Conservation (phyloP, 768 basidiomycete genomes). For the Kwoniella newhampshirensis region DNA sequence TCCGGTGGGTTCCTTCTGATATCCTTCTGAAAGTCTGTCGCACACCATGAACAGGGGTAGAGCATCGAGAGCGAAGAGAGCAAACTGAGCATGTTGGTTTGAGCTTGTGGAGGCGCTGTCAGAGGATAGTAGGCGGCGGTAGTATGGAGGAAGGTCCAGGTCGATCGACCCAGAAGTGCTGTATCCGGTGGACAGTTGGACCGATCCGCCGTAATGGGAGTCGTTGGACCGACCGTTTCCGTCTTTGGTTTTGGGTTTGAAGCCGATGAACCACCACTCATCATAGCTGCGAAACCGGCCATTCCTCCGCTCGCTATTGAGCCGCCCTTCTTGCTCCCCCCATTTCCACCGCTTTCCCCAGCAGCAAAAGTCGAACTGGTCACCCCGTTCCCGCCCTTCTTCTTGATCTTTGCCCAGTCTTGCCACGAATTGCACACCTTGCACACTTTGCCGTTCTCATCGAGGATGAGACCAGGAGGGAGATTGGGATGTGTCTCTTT, state of each 20-base stretch:
- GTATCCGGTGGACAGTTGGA: slow-evolving; percentile 84
- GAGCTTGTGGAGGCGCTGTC: slow-evolving; percentile 70
- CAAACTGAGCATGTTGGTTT: slow-evolving; percentile 78
- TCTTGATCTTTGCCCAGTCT: slow-evolving; percentile 38
- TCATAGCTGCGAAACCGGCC: slow-evolving; percentile 45
- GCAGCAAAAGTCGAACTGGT: slow-evolving; percentile 53
- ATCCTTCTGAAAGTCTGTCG: slow-evolving; percentile 73
- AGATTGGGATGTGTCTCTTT: slow-evolving; percentile 53
- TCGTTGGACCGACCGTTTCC: not conserved
- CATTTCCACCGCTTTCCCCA: slow-evolving; percentile 69
- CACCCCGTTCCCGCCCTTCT: slow-evolving; percentile 20
- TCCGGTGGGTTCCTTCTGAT: slow-evolving; percentile 70
- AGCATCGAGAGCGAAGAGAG: slow-evolving; percentile 73
- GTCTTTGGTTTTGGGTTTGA: slow-evolving; percentile 4
- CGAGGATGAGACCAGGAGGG: slow-evolving; percentile 81
- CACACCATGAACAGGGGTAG: slow-evolving; percentile 87
- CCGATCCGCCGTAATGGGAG: slow-evolving; percentile 53
- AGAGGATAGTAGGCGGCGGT: slow-evolving; percentile 94
- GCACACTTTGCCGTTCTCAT: slow-evolving; percentile 92
- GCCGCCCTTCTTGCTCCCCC: slow-evolving; percentile 54
- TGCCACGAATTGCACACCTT: slow-evolving; percentile 66
- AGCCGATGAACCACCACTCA: slow-evolving; percentile 8
- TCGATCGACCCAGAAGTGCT: slow-evolving; percentile 82
- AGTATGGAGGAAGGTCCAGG: slow-evolving; percentile 95
- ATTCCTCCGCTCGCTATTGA: slow-evolving; percentile 37